Conservation (phyloP, 495 filamentous ascomycete species). For the Astrothelium subdiscretum region DNA sequence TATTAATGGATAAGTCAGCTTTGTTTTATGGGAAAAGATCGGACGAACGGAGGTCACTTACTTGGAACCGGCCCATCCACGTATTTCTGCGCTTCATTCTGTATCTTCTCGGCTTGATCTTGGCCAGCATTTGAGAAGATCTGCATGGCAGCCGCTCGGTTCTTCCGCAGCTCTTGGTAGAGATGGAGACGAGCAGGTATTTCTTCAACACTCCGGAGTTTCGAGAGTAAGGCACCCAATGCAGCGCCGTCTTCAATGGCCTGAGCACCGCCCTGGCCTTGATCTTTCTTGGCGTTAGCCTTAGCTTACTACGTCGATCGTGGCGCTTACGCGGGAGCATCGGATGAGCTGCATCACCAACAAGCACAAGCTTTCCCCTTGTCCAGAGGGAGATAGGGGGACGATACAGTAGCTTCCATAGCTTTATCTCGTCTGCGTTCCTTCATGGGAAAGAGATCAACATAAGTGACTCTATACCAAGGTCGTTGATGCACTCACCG, state of each 20-base stretch:
- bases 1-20: neutral
- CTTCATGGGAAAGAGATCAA: neutral
- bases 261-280: conserved; percentile 44
- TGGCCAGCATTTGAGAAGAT: conserved; percentile 14
- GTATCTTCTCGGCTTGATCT: conserved; percentile 12
- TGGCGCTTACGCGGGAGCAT: neutral
- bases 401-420: neutral
- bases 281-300: conserved; percentile 19
- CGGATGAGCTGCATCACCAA: conserved; percentile 6
- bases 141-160: conserved; percentile 11
- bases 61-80: conserved; percentile 9
- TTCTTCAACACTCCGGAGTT: neutral
- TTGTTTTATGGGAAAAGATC: neutral
- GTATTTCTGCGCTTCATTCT: conserved; percentile 6
- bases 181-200: neutral
- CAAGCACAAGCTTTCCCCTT: conserved; percentile 3
- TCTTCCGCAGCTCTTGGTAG: conserved; percentile 7
- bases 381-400: conserved; percentile 5
- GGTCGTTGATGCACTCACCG: neutral
- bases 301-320: neutral
- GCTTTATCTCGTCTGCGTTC: neutral
- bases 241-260: conserved; percentile 29
- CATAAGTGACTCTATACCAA: neutral
- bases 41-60: neutral
- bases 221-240: conserved; percentile 1